Base-by-base conservation (phyloP, 2,329 filamentous ascomycete genomes). In the Colletotrichum nymphaeae region DNA sequence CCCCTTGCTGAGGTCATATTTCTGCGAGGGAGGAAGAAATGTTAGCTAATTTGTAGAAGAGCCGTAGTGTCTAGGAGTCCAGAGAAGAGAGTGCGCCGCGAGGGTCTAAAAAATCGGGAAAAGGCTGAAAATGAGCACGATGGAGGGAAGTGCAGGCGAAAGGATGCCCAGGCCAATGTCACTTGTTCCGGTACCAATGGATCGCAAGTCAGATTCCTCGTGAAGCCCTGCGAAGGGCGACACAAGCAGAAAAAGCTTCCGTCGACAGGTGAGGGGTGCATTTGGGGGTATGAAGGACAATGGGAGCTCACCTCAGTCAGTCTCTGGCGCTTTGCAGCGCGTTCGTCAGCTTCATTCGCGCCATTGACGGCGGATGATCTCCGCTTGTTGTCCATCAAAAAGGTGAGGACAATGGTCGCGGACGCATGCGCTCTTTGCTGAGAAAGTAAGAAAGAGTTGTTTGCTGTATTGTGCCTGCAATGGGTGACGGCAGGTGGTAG, bases 251-350 rank as follows among this genome's bases (percentile, higher is more conserved):
- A 6, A 62, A 57, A 37, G 35, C 59, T 32, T 32, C n/a, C n/a
- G 42, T 19, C n/a, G 22, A 63, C 52, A 57, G 80, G 82, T 83
- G 53, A 24, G 70, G 64, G 28, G 56, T 32, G 53, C 28, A n/a
- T 55, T 14, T 35, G 28, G 67, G 24, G 57, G 26, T 19, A 55
- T 30, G 64, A 63, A 55, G 67, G 6, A 75, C 65, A 59, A 76
- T 53, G 72, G 56, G 76, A 24, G 80, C 83, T 79, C 82, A 88
- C 88, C 80, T 86, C 87, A 79, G 83, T 84, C 78, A 83, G 83
- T 79, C 85, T 90, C 80, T 87, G 87, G 77, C 89, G 85, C 83
- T 91, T 91, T 7, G 86, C 82, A 68, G 86, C 85, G 78, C 88
- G 87, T 77, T 90, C 88, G 66, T 87, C 86, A 70, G 82, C 81